Evolutionary conservation across 2,329 filamentous ascomycete genomes (phyloP), one percentile per base, ranked within the genome.

Genomic region (Hymenoscyphus occultus): DNA sequence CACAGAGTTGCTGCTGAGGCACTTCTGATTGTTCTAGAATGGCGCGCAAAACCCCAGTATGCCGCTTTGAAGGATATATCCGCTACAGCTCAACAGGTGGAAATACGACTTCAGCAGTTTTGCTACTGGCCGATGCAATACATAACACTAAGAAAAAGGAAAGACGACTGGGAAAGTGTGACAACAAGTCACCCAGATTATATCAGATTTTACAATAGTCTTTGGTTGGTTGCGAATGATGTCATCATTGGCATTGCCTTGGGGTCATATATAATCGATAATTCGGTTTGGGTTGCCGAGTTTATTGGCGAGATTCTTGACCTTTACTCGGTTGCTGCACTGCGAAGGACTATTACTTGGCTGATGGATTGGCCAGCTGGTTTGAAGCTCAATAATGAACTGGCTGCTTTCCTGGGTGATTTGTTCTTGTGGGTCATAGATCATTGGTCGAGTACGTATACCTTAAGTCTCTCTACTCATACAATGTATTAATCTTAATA

Each of bases 91-190:
- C 95, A 99, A 76, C 95, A 99, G 77, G 89, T 99, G 42, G 95
- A 99, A 78, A 97, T 99, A 69, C 90, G 95, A 5, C 83, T 99
- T 28, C 93, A 98, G 75, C 95, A 99, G 76, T 98, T 98, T 75
- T 98, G 94, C 78, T 99, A 99, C 77, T 98, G 94, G 93, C 96
- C 95, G 1, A 92, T 96, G 78, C 94, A 99, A 76, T 97, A 98
- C 75, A 84, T 94, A 56, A 98, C 93, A 16, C 78, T 99, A 58
- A 89, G 93, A n/a, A 88, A 91, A 74, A 85, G 93, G 48, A 96
- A 96, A 75, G 88, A 89, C 68, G 92, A 96, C 72, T 98, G 95
- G 94, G 91, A 93, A 65, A 98, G 94, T 76, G 90, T 98, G 63
- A 97, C 93, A 0, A 95, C 90, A 59, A 97, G 90, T 72, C 94